A percentile compares a stretch with the other conserved stretches of the same genome.
These are phyloP conservation scores for Thelonectria olida DNA, from an alignment of 2,329 filamentous ascomycete species.

Conservation along the genomic window DNA sequence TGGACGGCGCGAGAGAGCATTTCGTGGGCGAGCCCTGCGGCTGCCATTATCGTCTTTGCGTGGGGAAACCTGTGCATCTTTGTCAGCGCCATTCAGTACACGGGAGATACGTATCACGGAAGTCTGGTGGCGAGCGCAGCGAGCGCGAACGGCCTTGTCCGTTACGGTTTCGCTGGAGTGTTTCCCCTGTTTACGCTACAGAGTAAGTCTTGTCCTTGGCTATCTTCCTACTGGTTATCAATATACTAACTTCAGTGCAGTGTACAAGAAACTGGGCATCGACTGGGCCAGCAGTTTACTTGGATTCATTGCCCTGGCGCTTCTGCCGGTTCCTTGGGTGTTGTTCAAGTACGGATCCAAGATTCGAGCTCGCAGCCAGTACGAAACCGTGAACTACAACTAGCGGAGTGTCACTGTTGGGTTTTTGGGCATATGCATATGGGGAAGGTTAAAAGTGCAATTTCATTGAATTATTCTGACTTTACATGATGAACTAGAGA, in stretches of 20 bases:
- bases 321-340: constrained; percentile 63
- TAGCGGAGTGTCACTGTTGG: too few relatives aligned
- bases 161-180: constrained; percentile 63
- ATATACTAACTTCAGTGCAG: constrained; percentile 39
- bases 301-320: constrained; percentile 55
- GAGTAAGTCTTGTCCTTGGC: constrained; percentile 48
- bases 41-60: constrained; percentile 64
- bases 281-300: constrained; percentile 58
- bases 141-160: constrained; percentile 66
- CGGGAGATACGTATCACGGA: constrained; percentile 64
- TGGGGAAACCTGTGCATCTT: constrained; percentile 70
- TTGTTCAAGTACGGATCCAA: constrained; percentile 58
- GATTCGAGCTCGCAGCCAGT: constrained; percentile 41
- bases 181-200: constrained; percentile 71
- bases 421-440: too few relatives aligned
- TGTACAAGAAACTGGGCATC: constrained; percentile 55
- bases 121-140: constrained; percentile 65
- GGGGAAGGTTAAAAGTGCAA: not conserved
- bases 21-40: constrained; percentile 60
- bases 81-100: constrained; percentile 61
- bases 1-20: constrained; percentile 60
- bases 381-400: constrained; percentile 45
- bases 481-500: too few relatives aligned
- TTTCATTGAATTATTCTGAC: too few relatives aligned
- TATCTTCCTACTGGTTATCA: not conserved